These are phyloP conservation scores for Gymnopilus dilepis DNA, from an alignment of 768 basidiomycete species.

Conservation along the genomic window DNA sequence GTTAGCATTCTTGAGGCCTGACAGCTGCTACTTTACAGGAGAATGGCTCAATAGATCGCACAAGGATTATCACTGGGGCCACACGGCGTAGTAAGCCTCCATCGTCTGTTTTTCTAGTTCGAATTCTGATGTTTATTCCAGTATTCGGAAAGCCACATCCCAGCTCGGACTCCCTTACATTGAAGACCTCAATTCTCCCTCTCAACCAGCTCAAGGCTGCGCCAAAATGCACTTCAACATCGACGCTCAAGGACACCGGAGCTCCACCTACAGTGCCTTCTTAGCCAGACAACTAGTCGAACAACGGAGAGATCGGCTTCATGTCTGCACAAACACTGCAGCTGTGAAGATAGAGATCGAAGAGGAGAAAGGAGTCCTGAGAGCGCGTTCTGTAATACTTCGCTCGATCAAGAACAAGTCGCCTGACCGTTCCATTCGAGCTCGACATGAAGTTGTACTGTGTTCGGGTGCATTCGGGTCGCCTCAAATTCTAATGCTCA, in stretches of 20 bases:
- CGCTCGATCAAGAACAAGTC: neutral
- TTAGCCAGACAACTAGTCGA: neutral
- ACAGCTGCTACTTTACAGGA: neutral
- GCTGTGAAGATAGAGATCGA: neutral
- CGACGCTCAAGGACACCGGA: neutral
- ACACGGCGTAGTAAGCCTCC: neutral
- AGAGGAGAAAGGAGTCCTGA: too few species aligned
- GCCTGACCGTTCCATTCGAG: conserved; percentile 9
- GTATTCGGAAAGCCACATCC: neutral
- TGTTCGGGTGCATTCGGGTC: conserved; percentile 19
- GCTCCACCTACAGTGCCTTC: neutral
- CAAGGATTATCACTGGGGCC: neutral
- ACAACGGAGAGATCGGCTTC: neutral
- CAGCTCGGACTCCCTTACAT: neutral
- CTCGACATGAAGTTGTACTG: conserved; percentile 12
- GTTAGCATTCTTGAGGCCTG: neutral
- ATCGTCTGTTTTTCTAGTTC: neutral
- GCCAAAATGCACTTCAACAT: neutral
- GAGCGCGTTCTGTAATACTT: neutral
- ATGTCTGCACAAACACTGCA: neutral
- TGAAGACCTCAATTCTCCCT: neutral
- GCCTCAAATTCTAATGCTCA: conserved; percentile 10
- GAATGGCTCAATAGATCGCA: neutral
- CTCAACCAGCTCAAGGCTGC: neutral
- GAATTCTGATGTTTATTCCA: neutral